Evolutionary conservation across 176 grass and related monocot species (phyloP).

Genomic region (Canna indica): DNA sequence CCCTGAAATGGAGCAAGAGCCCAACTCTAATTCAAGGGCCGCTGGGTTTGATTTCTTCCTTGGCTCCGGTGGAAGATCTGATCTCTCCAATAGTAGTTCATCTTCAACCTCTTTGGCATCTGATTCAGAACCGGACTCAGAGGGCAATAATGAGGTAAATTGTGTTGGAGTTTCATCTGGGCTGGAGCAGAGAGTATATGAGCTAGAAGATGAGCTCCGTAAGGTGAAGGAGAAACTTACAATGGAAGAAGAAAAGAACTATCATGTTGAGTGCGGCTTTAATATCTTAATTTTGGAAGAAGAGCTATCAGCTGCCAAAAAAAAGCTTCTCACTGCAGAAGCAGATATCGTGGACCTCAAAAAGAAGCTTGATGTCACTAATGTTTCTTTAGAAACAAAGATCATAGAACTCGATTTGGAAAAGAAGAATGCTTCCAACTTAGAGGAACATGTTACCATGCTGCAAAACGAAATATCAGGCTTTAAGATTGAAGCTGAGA

Average conservation of each 20-base stretch:
- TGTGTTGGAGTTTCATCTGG: slow-evolving; percentile 33
- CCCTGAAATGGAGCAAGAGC: background rate
- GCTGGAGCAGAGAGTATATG: slow-evolving; percentile 38
- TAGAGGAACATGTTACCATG: slow-evolving; percentile 3
- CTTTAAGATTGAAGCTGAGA: slow-evolving; percentile 42
- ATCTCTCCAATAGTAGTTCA: slow-evolving; percentile 53
- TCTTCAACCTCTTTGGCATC: slow-evolving; percentile 40
- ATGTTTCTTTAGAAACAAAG: slow-evolving; percentile 13
- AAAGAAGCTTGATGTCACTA: slow-evolving; percentile 37
- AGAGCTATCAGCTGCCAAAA: slow-evolving; percentile 3
- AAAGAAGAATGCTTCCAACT: slow-evolving; percentile 11
- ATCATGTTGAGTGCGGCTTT: slow-evolving; percentile 19
- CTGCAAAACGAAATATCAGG: slow-evolving; percentile 37
- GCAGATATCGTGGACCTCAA: slow-evolving; percentile 21
- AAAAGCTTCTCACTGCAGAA: slow-evolving; percentile 31
- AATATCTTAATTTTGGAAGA: slow-evolving; percentile 32
- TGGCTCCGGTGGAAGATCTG: slow-evolving; percentile 14
- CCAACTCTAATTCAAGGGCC: background rate
- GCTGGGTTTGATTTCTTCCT: slow-evolving; percentile 17
- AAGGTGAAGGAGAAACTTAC: slow-evolving; percentile 42
- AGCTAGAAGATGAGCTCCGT: slow-evolving; percentile 70
- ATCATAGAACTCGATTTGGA: slow-evolving; percentile 18
- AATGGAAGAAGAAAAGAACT: slow-evolving; percentile 49
- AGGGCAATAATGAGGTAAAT: slow-evolving; percentile 36
- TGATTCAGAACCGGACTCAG: slow-evolving; percentile 33